These are phyloP conservation scores for Sporothrix mexicana DNA, from an alignment of 2,329 filamentous ascomycete species.

Conservation along the genomic window DNA sequence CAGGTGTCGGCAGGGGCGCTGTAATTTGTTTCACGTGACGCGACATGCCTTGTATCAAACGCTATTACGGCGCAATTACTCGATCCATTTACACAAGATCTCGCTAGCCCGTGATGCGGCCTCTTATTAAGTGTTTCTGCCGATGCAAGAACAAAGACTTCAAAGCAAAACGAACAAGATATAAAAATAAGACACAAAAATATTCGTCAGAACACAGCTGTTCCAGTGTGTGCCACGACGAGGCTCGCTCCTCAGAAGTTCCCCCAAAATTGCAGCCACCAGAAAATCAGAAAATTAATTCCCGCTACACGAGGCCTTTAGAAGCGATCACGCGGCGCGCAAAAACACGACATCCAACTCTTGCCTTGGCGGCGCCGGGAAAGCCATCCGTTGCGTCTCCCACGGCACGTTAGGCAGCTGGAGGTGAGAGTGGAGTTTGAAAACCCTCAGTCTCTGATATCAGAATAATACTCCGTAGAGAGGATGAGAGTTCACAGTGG, in stretches of 20 bases:
- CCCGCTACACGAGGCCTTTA: not conserved
- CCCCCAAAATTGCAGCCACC: constrained; percentile 13
- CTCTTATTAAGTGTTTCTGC: not conserved
- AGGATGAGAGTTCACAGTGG: not conserved
- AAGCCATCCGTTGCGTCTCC: not conserved
- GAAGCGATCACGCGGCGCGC: constrained; percentile 1
- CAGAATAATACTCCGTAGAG: too few species aligned
- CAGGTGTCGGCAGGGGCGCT: not conserved
- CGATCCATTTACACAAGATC: not conserved
- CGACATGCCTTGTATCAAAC: not conserved
- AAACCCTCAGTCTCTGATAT: too few species aligned
- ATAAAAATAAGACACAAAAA: not conserved
- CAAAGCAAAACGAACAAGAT: too few species aligned
- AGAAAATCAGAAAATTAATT: not conserved
- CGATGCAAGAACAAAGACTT: not conserved
- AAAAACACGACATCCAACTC: not conserved
- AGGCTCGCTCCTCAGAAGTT: constrained; percentile 5
- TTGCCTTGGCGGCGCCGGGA: constrained; percentile 16
- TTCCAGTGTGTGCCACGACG: constrained; percentile 19
- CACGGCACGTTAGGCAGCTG: constrained; percentile 8
- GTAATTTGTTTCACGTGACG: not conserved
- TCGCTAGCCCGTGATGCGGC: not conserved
- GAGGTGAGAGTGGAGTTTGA: not conserved
- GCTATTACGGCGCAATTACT: not conserved
- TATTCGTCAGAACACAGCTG: not conserved